A percentile compares a stretch with the other conserved stretches of the same genome.
These are phyloP conservation scores for Aspergillus mulundensis DNA, from an alignment of 495 filamentous ascomycete species.

Conservation along the genomic window DNA sequence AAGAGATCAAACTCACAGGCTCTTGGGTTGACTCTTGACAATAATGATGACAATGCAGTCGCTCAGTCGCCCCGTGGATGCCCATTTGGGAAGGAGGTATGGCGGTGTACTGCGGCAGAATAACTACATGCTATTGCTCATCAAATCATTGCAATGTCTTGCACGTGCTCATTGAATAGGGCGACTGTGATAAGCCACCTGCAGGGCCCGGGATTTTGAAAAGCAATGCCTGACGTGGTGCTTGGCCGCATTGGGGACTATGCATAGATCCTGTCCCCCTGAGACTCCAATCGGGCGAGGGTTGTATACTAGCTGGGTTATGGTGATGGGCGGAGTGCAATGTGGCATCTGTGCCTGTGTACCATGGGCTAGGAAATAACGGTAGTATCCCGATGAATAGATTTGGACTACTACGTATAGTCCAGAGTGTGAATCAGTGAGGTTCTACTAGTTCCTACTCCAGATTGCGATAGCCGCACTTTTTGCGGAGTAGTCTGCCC, in stretches of 20 bases:
- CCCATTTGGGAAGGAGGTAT: background rate
- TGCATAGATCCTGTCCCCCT: slow-evolving; percentile 1
- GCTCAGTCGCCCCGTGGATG: background rate
- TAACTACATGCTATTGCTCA: background rate
- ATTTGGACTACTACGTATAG: too few species aligned
- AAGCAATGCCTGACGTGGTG: background rate
- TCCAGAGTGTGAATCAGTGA: background rate
- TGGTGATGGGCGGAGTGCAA: background rate
- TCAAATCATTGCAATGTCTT: background rate
- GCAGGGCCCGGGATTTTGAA: background rate
- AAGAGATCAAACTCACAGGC: background rate
- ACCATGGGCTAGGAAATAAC: background rate
- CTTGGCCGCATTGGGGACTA: background rate
- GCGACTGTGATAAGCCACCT: slow-evolving; percentile 1
- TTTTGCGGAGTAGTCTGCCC: slow-evolving; percentile 5
- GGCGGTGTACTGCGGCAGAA: background rate
- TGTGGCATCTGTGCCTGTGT: background rate
- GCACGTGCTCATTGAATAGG: background rate
- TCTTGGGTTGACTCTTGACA: background rate
- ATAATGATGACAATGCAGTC: background rate
- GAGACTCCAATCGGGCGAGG: slow-evolving; percentile 5
- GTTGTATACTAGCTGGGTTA: background rate
- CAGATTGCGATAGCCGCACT: background rate
- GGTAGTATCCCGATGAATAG: background rate
- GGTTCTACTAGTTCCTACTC: background rate